Percentiles rank a stretch among this genome's conserved stretches.
These are phyloP conservation scores for Echeveria elegans DNA, from an alignment of 164 flowering plant genomes.

Conservation along the genomic window DNA sequence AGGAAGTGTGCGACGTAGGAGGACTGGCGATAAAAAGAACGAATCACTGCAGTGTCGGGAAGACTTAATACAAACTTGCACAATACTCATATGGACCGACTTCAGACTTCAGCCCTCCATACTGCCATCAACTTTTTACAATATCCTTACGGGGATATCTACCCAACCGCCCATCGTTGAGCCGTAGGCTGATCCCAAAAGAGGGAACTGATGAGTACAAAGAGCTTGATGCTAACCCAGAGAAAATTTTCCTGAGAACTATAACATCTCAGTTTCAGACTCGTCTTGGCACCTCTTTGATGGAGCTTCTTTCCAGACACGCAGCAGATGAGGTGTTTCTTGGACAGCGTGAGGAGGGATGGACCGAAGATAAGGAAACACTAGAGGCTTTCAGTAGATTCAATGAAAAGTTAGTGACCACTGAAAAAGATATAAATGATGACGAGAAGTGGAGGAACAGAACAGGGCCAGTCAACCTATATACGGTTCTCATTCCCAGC, in stretches of 20 bases:
- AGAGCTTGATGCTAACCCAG: conserved; percentile 11
- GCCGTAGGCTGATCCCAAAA: conserved; percentile 15
- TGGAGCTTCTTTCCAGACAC: conserved; percentile 16
- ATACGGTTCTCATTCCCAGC: conserved; percentile 12
- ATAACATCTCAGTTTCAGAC: conserved; percentile 12
- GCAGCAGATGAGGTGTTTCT: conserved; percentile 14
- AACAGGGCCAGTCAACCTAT: conserved; percentile 12
- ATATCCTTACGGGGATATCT: conserved; percentile 13
- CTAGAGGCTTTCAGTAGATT: conserved; percentile 9
- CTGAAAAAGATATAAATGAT: conserved; percentile 10
- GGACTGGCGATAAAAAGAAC: conserved; percentile 15
- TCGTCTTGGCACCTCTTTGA: conserved; percentile 13
- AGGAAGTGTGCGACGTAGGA: conserved; percentile 6
- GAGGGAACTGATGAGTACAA: conserved; percentile 13
- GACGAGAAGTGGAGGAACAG: conserved; percentile 8
- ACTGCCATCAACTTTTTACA: conserved; percentile 12
- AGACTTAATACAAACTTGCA: conserved; percentile 12
- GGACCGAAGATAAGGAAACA: conserved; percentile 10
- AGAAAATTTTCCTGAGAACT: conserved; percentile 12
- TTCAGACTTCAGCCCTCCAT: conserved; percentile 18
- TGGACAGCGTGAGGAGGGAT: conserved; percentile 11
- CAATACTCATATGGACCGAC: conserved; percentile 14
- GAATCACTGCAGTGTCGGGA: conserved; percentile 12
- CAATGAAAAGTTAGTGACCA: conserved; percentile 6
- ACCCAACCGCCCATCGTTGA: conserved; percentile 11